These are phyloP conservation scores for Cerrena zonata DNA, from an alignment of 1,284 basidiomycete species.

Conservation along the genomic window DNA sequence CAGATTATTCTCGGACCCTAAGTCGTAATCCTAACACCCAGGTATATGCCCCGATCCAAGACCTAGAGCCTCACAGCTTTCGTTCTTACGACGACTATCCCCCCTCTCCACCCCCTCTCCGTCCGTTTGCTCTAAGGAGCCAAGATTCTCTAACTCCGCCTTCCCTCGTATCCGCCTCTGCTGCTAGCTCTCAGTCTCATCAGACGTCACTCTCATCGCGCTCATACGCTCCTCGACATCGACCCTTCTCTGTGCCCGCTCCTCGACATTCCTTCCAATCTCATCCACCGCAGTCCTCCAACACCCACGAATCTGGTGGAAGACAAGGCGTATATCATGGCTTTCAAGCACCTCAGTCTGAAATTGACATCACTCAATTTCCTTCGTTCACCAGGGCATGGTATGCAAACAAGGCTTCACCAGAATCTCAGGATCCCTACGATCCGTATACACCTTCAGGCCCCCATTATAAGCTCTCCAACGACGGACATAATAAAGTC, in stretches of 20 bases:
- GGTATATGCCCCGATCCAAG: slow-evolving; percentile 15
- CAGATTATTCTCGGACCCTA: slow-evolving; percentile 56
- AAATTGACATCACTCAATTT: slow-evolving; percentile 56
- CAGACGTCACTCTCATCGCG: slow-evolving; percentile 25
- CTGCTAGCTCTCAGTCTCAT: slow-evolving; percentile 31
- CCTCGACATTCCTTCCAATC: slow-evolving; percentile 16
- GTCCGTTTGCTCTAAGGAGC: slow-evolving; percentile 35
- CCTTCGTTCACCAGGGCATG: slow-evolving; percentile 57
- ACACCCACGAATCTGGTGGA: slow-evolving; percentile 6
- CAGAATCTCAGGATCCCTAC: slow-evolving; percentile 8
- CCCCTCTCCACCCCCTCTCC: slow-evolving; percentile 32
- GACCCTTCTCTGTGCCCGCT: slow-evolving; percentile 48
- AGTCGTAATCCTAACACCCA: slow-evolving; percentile 29
- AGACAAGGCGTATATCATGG: slow-evolving; percentile 12
- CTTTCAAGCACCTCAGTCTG: slow-evolving; percentile 29
- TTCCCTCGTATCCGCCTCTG: slow-evolving; percentile 46
- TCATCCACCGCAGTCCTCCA: slow-evolving; percentile 18
- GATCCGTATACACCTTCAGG: slow-evolving; percentile 17
- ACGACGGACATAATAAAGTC: slow-evolving; percentile 12
- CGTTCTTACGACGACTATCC: slow-evolving; percentile 32
- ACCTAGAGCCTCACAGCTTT: slow-evolving; percentile 20
- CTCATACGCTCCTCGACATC: slow-evolving; percentile 19
- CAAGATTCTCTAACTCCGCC: slow-evolving; percentile 36
- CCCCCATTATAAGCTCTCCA: slow-evolving; percentile 9
- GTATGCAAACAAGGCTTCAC: slow-evolving; percentile 35